Percentiles rank a stretch among this genome's conserved stretches.
These are phyloP conservation scores for Nissolia schottii DNA, from an alignment of 306 rosid species.

Conservation along the genomic window DNA sequence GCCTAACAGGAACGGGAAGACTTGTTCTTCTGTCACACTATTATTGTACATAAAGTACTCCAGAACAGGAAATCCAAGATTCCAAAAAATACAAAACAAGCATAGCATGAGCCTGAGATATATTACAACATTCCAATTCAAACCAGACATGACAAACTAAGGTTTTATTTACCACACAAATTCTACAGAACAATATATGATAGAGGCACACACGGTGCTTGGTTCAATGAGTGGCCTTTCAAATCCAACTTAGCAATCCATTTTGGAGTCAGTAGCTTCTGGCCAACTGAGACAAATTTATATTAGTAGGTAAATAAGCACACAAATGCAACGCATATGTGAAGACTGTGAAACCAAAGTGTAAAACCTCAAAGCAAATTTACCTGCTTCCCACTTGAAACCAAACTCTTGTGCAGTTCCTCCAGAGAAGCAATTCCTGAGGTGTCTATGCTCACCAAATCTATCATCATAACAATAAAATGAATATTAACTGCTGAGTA, in stretches of 20 bases:
- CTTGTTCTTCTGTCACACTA: neutral
- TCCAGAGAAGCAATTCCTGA: constrained; percentile 58
- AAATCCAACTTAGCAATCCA: constrained; percentile 12
- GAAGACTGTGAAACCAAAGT: neutral
- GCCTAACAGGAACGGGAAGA: constrained; percentile 3
- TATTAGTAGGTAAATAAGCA: neutral
- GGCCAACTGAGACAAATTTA: constrained; percentile 36
- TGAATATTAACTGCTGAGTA: neutral
- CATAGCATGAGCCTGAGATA: neutral
- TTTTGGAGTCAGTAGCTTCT: constrained; percentile 50
- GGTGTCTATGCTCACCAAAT: constrained; percentile 60
- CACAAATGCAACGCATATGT: neutral
- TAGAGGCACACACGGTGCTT: neutral
- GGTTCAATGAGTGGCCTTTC: neutral
- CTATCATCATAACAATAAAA: constrained; percentile 21
- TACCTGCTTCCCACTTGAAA: constrained; percentile 48
- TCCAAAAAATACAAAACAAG: neutral
- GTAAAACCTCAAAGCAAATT: neutral
- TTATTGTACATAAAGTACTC: neutral
- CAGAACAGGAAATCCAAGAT: neutral
- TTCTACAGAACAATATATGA: neutral
- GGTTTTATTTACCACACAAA: neutral
- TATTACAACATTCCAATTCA: neutral
- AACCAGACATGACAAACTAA: neutral
- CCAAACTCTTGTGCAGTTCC: constrained; percentile 45